Evolutionary conservation across 2,329 filamentous ascomycete genomes (phyloP), one percentile per base, ranked within the genome.

Genomic region (Calonectria pseudoreteaudii): DNA sequence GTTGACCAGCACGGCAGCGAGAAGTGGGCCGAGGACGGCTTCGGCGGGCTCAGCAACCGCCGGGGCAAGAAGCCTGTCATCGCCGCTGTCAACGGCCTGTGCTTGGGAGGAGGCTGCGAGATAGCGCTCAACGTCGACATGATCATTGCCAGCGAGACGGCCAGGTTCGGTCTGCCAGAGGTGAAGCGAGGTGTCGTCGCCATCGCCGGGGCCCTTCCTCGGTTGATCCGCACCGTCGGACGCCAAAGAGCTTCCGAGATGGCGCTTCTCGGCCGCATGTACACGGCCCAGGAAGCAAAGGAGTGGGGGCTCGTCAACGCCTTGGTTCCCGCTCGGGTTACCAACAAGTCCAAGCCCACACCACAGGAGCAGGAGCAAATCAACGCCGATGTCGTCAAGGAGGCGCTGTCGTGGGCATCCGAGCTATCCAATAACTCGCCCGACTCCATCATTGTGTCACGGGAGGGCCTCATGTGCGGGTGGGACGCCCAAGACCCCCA

Each of bases 101-200:
- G 93, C 74, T 87, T 94, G 49, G 94, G 94, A 28, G 94, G 94
- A 67, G 94, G 93, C 1, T 91, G 93, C 82, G 94, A 96, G 86
- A 94, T 95, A 86, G 88, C 90, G 20, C 86, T 93, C 47, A 94
- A 95, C 82, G 90, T 90, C 76, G 94, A 96, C 84, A 84, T 96
- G 60, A 88, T 94, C 5, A 84, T 95, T 26, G 93, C 93, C 2
- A 81, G 85, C 7, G 75, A 79, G 5, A 72, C 81, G 1, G 93
- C 93, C 0, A 86, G 84, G 23, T 95, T 96, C 79, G 90, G 88
- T 0, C 86, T 95, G 9, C 94, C 94, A 0, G 94, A 95, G 83
- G 92, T 93, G 1, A 91, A 89, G 71, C 88, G 92, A 68, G 93
- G 93, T 5, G 92, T 95, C 10, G 90, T 93, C 3, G 92, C 93